phyloP scores from a whole-genome alignment of 495 filamentous ascomycete species.

The Saxispiralis lemnorum region DNA sequence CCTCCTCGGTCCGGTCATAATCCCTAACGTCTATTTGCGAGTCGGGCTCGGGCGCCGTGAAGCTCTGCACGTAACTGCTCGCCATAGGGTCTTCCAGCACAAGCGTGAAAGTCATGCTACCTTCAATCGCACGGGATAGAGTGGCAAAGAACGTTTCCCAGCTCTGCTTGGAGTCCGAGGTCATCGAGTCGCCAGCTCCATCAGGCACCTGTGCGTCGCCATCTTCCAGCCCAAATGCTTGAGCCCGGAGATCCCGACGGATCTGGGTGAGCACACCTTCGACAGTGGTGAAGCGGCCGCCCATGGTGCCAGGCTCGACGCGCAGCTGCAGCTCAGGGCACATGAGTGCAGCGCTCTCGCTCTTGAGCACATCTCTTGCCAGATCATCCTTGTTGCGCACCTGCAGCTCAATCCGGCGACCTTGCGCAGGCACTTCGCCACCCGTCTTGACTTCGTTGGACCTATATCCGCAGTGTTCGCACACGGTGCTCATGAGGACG shows the following conservation, averaged over 20 bases:
- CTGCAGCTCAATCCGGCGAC: slow-evolving; percentile 60
- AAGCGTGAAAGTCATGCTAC: slow-evolving; percentile 68
- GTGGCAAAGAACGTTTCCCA: slow-evolving; percentile 69
- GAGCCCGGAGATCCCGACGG: slow-evolving; percentile 64
- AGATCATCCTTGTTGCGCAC: slow-evolving; percentile 65
- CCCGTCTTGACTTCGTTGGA: slow-evolving; percentile 94
- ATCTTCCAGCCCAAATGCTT: slow-evolving; percentile 44
- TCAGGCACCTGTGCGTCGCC: slow-evolving; percentile 40
- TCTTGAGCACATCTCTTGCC: slow-evolving; percentile 84
- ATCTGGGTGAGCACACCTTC: slow-evolving; percentile 91
- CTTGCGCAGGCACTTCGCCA: slow-evolving; percentile 74
- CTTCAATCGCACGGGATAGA: slow-evolving; percentile 60
- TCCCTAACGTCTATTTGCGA: slow-evolving; percentile 66
- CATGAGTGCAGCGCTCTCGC: slow-evolving; percentile 68
- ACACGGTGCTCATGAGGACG: slow-evolving; percentile 73
- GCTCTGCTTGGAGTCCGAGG: slow-evolving; percentile 37
- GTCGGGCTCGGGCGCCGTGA: slow-evolving; percentile 53
- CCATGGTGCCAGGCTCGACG: slow-evolving; percentile 79
- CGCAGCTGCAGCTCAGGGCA: slow-evolving; percentile 71
- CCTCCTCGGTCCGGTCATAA: slow-evolving; percentile 72
- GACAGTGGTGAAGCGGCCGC: slow-evolving; percentile 92
- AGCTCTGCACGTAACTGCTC: slow-evolving; percentile 81
- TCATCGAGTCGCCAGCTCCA: slow-evolving; percentile 53
- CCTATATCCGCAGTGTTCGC: slow-evolving; percentile 80
- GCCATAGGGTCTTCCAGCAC: slow-evolving; percentile 77